Percentiles rank a stretch among this genome's conserved stretches.
phyloP scores from a whole-genome alignment of 192 early-diverging fungal species.

The Jimgerdemannia lactiflua region DNA sequence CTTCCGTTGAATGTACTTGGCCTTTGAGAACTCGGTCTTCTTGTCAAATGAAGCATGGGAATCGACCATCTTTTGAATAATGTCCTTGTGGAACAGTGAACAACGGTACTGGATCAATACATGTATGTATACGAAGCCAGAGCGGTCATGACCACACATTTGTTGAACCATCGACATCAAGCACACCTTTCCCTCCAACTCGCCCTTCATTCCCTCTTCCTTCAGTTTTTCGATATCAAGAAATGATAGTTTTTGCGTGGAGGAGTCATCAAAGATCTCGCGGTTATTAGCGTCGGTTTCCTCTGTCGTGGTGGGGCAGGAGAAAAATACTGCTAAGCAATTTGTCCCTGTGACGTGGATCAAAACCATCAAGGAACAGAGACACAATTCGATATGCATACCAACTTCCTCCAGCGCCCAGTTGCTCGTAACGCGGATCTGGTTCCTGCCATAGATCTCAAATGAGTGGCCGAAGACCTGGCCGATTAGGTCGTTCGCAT shows the following conservation, averaged over 20 bases:
- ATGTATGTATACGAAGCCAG: not conserved
- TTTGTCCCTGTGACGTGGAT: too few species aligned
- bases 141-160: not conserved
- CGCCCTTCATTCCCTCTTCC: constrained; percentile 63
- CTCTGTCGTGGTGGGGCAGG: constrained; percentile 35
- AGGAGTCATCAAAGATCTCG: constrained; percentile 70
- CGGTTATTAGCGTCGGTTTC: constrained; percentile 81
- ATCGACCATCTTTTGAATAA: constrained; percentile 79
- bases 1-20: constrained; percentile 91
- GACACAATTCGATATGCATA: constrained; percentile 6
- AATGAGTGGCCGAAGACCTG: constrained; percentile 78
- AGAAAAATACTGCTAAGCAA: too few species aligned
- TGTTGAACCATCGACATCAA: too few species aligned
- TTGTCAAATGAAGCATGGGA: constrained; percentile 84
- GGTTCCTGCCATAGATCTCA: constrained; percentile 70
- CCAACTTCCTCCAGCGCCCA: constrained; percentile 32
- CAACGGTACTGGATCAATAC: not conserved
- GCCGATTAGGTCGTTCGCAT: constrained; percentile 77
- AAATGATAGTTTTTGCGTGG: constrained; percentile 76
- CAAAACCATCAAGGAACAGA: too few species aligned
- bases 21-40: constrained; percentile 95
- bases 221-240: constrained; percentile 86
- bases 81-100: constrained; percentile 35
- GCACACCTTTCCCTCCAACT: constrained; percentile 47
- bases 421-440: constrained; percentile 33